phyloP scores from a whole-genome alignment of 108 stramenopile genomes.

The Mediolabrus comicus region DNA sequence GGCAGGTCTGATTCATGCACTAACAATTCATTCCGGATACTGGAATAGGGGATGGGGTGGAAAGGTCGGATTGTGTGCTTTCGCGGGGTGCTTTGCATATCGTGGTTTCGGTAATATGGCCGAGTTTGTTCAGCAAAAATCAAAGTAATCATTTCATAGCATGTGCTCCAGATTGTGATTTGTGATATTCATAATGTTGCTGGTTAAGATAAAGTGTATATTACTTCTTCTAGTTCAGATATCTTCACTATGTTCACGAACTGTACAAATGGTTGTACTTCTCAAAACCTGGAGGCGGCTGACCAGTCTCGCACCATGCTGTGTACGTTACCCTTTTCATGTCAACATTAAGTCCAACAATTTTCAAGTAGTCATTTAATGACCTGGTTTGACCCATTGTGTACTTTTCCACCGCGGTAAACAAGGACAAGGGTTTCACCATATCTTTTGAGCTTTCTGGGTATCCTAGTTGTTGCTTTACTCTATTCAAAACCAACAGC shows the following conservation, averaged over 20 bases:
- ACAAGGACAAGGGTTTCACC: constrained; percentile 58
- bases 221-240: constrained; percentile 2
- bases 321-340: constrained; percentile 80
- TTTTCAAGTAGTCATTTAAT: constrained; percentile 62
- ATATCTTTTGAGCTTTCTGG: constrained; percentile 83
- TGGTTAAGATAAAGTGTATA: neutral
- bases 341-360: constrained; percentile 78
- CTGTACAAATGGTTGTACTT: constrained; percentile 58
- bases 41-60: constrained; percentile 52
- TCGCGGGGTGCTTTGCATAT: constrained; percentile 18
- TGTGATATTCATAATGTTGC: no score
- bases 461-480: constrained; percentile 85
- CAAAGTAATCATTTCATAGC: neutral
- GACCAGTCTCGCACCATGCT: constrained; percentile 79
- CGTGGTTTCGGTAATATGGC: neutral
- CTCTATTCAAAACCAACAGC: constrained; percentile 67
- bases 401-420: constrained; percentile 84
- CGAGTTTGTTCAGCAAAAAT: neutral
- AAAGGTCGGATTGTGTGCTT: constrained; percentile 44
- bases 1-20: constrained; percentile 44
- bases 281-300: constrained; percentile 78
- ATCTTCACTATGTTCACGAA: constrained; percentile 3
- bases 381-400: constrained; percentile 78
- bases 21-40: constrained; percentile 35
- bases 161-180: neutral